phyloP scores from a whole-genome alignment of 179 eudicot species.

The Beta corolliflora region DNA sequence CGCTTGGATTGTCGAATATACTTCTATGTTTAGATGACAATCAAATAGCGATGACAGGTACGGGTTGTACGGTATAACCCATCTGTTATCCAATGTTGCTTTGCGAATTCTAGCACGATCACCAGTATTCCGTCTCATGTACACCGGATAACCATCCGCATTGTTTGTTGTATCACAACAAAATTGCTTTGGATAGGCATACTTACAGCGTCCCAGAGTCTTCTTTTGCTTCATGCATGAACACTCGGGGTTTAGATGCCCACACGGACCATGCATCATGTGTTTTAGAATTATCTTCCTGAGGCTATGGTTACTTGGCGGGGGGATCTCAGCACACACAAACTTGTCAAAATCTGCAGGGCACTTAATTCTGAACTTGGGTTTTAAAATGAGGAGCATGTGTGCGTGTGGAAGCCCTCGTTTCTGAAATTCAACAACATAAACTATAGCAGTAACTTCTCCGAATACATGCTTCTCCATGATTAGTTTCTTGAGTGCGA shows the following conservation, averaged over 20 bases:
- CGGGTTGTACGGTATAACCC: constrained; percentile 31
- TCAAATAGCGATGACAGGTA: constrained; percentile 5
- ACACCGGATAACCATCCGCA: neutral
- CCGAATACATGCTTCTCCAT: too few relatives aligned
- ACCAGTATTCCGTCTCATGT: neutral
- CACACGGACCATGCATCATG: constrained; percentile 39
- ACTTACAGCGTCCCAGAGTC: neutral
- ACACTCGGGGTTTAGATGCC: neutral
- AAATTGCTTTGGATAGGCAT: constrained; percentile 8
- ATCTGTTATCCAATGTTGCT: constrained; percentile 21
- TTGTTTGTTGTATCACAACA: neutral
- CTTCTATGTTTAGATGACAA: constrained; percentile 30
- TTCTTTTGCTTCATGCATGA: constrained; percentile 11
- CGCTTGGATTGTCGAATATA: constrained; percentile 10
- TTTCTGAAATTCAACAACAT: too few relatives aligned
- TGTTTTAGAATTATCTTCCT: constrained; percentile 4
- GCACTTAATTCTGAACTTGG: too few relatives aligned
- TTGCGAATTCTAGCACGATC: neutral
- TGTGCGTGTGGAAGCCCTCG: too few relatives aligned
- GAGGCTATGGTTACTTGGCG: neutral
- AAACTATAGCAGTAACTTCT: too few relatives aligned
- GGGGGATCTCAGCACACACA: constrained; percentile 15
- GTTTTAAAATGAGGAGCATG: too few relatives aligned
- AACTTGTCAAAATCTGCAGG: neutral
- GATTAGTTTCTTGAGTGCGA: too few relatives aligned